Conservation (phyloP, 2,329 filamentous ascomycete species). For the Achaetomium macrosporum region DNA sequence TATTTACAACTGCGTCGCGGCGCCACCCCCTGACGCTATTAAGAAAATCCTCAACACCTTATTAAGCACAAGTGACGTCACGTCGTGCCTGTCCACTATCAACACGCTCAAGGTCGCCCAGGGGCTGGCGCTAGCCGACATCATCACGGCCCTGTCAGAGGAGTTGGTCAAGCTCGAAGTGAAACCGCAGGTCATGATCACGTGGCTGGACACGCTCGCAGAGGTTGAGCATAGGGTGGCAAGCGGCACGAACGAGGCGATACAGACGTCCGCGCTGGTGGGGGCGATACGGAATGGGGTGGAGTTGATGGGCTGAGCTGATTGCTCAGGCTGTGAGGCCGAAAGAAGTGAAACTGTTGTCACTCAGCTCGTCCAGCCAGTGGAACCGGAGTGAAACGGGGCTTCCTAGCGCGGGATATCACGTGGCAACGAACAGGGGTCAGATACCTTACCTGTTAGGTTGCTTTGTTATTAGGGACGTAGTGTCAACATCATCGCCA, state of each 20-base stretch:
- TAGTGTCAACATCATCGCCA: no score
- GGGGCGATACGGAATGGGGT: constrained; percentile 83
- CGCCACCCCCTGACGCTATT: constrained; percentile 86
- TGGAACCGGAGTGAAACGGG: no score
- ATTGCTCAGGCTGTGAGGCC: no score
- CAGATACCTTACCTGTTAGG: no score
- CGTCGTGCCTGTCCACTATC: constrained; percentile 79
- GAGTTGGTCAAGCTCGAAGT: constrained; percentile 80
- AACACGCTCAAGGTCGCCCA: constrained; percentile 80
- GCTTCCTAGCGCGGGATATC: no score
- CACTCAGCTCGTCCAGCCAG: no score
- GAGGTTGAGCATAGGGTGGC: constrained; percentile 90
- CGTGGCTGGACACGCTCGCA: constrained; percentile 85
- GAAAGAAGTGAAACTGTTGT: no score
- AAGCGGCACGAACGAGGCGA: constrained; percentile 75
- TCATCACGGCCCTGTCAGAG: constrained; percentile 79
- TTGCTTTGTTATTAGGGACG: no score
- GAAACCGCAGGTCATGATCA: constrained; percentile 76
- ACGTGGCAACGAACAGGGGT: no score
- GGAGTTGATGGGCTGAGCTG: constrained; percentile 55
- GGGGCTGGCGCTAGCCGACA: constrained; percentile 87
- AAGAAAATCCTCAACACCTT: constrained; percentile 77
- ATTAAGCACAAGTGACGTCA: constrained; percentile 79
- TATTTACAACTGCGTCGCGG: constrained; percentile 96
- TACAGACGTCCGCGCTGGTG: constrained; percentile 90